Base-by-base conservation (phyloP, 2,329 filamentous ascomycete genomes). In the Trichoderma sp. region DNA sequence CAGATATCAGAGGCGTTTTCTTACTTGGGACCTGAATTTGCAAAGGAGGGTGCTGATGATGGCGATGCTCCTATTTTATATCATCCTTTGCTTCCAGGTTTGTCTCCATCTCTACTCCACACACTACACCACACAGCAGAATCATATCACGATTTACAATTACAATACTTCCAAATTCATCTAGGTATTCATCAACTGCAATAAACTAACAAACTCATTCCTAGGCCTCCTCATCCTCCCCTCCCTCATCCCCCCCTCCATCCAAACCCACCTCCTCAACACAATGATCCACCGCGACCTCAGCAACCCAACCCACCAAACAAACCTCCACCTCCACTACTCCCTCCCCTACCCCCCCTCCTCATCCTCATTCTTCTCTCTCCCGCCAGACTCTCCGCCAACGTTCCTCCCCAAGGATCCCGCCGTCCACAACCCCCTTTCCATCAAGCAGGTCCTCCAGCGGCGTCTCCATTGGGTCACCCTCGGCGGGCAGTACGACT, bases 401-500 rank as follows among this genome's bases (percentile, higher is more conserved):
- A 84, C 84, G 50, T 89, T 91, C 76, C 79, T 74, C 30, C 93
- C 95, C 7, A 92, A 92, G 69, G 90, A 97, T 76, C 85, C 92
- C 0, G 74, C 80, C 0, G 82, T 94, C n/a, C 95, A 98, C 81
- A 93, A 91, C 73, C 86, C 93, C 3, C 84, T 98, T 11, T 87
- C 88, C 2, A 84, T 92, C 68, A 84, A 88, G 63, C 90, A 91
- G 77, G 88, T 95, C 34, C 85, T 98, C 57, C 88, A 91, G 71
- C 92, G 91, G 74, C 95, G 93, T 73, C 87, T 98, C 28, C 93
- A 95, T 75, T 99, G 96, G 96, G 88, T 97, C 55, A 98, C 95
- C 0, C 88, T 99, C 3, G 96, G 96, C 64, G 95, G 94, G 0
- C 96, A 98, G 80, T 98, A 98, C 80, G 93, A 98, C 83, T 98